phyloP scores from a whole-genome alignment of 306 rosid genomes.

The Styphnolobium japonicum region DNA sequence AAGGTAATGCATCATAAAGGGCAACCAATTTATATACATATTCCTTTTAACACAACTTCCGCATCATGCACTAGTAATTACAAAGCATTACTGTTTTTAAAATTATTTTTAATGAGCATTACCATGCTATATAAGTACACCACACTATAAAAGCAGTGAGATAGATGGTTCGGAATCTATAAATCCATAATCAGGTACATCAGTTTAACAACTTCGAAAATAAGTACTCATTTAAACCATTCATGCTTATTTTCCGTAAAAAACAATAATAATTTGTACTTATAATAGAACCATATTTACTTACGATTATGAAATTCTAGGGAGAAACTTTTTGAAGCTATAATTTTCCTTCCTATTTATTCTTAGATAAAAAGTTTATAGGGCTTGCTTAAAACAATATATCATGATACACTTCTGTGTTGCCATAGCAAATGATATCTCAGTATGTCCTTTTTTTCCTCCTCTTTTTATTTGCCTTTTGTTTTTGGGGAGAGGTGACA shows the following conservation, averaged over 20 bases:
- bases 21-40: background rate
- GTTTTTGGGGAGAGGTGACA: background rate
- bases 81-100: background rate
- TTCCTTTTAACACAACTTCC: background rate
- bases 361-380: background rate
- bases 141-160: background rate
- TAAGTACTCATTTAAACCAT: background rate
- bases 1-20: slow-evolving; percentile 12
- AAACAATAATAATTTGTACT: background rate
- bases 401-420: background rate
- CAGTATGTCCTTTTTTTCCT: background rate
- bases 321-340: background rate
- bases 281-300: background rate
- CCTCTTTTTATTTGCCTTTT: background rate
- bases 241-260: background rate
- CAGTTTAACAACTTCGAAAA: background rate
- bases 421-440: background rate
- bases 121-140: background rate
- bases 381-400: background rate
- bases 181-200: slow-evolving; percentile 6
- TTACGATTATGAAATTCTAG: background rate
- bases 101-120: background rate
- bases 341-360: background rate
- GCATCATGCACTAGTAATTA: background rate
- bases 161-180: background rate